Conservation (phyloP, 805 yeast species). For the Yamadazyma paraphyllophila region DNA sequence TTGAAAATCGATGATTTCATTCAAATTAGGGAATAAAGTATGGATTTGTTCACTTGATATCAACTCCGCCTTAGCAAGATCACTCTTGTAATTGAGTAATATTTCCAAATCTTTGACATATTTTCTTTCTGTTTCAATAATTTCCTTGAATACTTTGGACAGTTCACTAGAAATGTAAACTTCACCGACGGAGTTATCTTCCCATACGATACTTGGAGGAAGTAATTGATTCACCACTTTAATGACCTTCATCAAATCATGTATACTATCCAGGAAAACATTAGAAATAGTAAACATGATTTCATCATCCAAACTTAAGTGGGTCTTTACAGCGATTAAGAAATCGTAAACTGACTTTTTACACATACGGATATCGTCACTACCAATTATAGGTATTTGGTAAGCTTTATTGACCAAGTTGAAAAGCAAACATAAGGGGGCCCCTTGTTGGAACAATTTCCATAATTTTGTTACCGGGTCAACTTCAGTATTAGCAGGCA, state of each 20-base stretch:
- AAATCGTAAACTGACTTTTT: conserved; percentile 90
- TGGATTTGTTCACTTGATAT: conserved; percentile 79
- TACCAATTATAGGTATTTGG: conserved; percentile 60
- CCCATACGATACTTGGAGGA: conserved; percentile 9
- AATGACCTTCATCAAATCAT: conserved; percentile 72
- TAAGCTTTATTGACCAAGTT: conserved; percentile 46
- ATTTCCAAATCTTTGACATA: conserved; percentile 89
- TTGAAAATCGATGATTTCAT: conserved; percentile 86
- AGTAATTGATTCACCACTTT: conserved; percentile 65
- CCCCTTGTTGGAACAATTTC: conserved; percentile 86
- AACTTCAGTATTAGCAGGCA: conserved; percentile 68
- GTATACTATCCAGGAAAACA: conserved; percentile 79
- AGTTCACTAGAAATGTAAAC: conserved; percentile 50
- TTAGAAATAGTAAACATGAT: conserved; percentile 86
- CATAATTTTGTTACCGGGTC: conserved; percentile 94
- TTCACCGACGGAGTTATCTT: conserved; percentile 27
- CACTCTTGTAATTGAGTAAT: conserved; percentile 63
- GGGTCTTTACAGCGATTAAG: conserved; percentile 77
- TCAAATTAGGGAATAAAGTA: conserved; percentile 78
- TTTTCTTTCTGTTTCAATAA: conserved; percentile 86
- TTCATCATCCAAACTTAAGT: conserved; percentile 72
- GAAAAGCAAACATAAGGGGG: conserved; percentile 83
- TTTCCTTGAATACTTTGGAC: conserved; percentile 77
- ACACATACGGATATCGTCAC: conserved; percentile 80
- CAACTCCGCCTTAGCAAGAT: conserved; percentile 61